Conservation (phyloP, 352 stramenopile species). For the Elongisporangium prolatum region DNA sequence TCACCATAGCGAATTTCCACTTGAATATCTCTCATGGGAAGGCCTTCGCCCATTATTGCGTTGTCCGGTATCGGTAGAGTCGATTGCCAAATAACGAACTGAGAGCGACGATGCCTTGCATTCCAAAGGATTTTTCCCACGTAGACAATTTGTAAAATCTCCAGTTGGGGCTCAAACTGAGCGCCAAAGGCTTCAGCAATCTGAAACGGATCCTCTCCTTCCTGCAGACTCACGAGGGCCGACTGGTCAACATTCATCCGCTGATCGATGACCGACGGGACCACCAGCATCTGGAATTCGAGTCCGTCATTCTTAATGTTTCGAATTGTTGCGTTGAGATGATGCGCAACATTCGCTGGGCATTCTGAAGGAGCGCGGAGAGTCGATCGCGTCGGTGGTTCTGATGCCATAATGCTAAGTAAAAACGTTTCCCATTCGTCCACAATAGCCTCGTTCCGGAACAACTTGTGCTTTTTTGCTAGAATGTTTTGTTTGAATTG, state of each 20-base stretch:
- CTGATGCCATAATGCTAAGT: conserved; percentile 10
- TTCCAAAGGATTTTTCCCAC: conserved; percentile 36
- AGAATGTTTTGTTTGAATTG: conserved; percentile 23
- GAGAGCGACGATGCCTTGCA: conserved; percentile 14
- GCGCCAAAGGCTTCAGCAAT: conserved; percentile 4
- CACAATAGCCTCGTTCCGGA: conserved; percentile 21
- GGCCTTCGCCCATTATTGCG: not conserved
- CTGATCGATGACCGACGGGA: not conserved
- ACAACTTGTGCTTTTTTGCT: conserved; percentile 26
- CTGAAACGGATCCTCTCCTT: conserved; percentile 20
- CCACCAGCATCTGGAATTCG: not conserved
- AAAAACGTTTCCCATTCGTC: conserved; percentile 43
- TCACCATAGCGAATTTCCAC: conserved; percentile 35
- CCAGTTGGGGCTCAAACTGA: conserved; percentile 5
- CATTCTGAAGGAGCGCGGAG: no score
- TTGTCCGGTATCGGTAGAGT: not conserved
- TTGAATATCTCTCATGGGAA: not conserved
- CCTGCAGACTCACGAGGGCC: not conserved
- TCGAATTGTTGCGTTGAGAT: not conserved
- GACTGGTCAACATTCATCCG: not conserved
- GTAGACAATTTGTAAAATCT: conserved; percentile 26
- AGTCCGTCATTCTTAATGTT: not conserved
- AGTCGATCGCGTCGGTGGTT: not conserved
- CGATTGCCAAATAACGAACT: conserved; percentile 9
- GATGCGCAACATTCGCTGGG: not conserved